Evolutionary conservation across 164 flowering plant genomes (phyloP).

Genomic region (grape (Vitis vinifera)): DNA sequence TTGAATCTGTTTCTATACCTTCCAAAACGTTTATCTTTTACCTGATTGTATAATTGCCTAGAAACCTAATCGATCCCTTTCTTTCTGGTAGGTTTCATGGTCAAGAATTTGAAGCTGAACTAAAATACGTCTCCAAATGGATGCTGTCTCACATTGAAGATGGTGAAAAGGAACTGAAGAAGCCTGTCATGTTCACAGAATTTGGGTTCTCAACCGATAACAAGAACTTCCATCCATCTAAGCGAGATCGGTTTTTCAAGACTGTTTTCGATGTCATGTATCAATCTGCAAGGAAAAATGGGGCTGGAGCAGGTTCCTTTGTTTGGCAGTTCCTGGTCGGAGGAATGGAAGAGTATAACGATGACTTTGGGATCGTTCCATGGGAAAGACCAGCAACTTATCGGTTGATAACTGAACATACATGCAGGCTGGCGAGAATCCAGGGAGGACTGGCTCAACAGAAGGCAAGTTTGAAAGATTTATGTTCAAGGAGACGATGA

Average conservation of each 20-base stretch:
- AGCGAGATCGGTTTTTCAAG: conserved; percentile 59
- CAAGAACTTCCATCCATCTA: conserved; percentile 52
- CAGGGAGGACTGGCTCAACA: conserved; percentile 20
- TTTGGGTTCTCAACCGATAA: conserved; percentile 66
- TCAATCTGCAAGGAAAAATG: conserved; percentile 60
- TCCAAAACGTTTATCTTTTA: neutral
- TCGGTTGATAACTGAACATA: conserved; percentile 50
- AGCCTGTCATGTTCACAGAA: conserved; percentile 82
- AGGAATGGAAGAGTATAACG: conserved; percentile 83
- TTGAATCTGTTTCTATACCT: neutral
- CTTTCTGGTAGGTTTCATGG: conserved; percentile 43
- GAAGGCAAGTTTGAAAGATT: conserved; percentile 24
- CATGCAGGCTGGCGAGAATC: conserved; percentile 63
- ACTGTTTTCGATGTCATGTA: conserved; percentile 54
- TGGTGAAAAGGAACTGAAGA: conserved; percentile 69
- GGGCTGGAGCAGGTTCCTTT: conserved; percentile 80
- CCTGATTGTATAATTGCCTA: neutral
- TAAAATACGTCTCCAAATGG: conserved; percentile 64
- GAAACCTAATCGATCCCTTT: neutral
- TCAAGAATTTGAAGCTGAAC: conserved; percentile 47
- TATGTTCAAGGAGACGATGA: conserved; percentile 37
- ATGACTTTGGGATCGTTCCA: conserved; percentile 83
- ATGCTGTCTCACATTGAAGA: conserved; percentile 79
- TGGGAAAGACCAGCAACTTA: conserved; percentile 56
- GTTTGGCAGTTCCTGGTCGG: conserved; percentile 81